Evolutionary conservation across 2,329 filamentous ascomycete species (phyloP).

Genomic region (Pseudocercospora musae): DNA sequence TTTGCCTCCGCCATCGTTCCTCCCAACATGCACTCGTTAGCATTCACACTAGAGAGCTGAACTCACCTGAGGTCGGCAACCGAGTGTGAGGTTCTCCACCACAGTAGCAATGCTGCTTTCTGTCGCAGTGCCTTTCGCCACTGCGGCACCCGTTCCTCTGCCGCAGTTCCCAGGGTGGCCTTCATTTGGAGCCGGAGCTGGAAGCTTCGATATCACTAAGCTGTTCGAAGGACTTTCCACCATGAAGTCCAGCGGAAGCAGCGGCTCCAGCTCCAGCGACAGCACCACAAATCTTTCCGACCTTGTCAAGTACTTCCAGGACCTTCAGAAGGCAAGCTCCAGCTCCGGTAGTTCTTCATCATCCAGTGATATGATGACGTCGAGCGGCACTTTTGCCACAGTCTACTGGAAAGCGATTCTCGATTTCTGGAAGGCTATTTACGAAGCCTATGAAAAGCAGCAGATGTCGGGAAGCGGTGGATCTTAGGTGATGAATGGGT

Average conservation of each 20-base stretch:
- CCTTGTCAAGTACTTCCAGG: not conserved
- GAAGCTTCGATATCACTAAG: not conserved
- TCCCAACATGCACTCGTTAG: not conserved
- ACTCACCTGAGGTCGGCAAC: not conserved
- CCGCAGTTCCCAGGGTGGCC: not conserved
- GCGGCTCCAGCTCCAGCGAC: not conserved
- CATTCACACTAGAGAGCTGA: not conserved
- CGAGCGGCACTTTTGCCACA: not conserved
- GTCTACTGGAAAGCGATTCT: not conserved
- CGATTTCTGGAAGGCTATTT: not conserved
- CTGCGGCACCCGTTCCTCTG: not conserved
- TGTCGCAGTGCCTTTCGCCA: not conserved
- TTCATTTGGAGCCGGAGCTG: not conserved
- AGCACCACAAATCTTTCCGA: not conserved
- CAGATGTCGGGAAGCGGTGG: not conserved
- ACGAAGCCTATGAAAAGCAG: not conserved
- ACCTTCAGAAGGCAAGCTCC: not conserved
- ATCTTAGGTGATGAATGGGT: not conserved
- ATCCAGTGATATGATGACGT: not conserved
- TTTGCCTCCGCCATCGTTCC: not conserved
- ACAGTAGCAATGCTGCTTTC: not conserved
- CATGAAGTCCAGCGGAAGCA: not conserved
- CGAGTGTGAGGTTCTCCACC: not conserved
- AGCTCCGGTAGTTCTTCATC: not conserved
- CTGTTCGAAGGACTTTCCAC: not conserved